phyloP scores from a whole-genome alignment of 306 rosid species.

The Biancaea sappan region DNA sequence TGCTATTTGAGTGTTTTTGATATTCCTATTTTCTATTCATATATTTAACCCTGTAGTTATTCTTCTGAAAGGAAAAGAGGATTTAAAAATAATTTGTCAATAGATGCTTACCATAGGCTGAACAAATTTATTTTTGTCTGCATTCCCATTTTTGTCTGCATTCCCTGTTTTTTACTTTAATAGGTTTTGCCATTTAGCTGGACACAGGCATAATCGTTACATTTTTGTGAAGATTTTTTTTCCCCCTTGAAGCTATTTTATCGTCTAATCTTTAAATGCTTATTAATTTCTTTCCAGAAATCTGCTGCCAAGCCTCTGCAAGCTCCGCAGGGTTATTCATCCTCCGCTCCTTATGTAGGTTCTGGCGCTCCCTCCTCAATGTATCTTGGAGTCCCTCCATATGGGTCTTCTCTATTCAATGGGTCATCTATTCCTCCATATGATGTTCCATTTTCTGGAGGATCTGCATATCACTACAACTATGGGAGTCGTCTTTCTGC shows the following conservation, averaged over 20 bases:
- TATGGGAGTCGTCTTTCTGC: slow-evolving; percentile 76
- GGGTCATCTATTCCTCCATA: slow-evolving; percentile 90
- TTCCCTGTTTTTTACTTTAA: no score
- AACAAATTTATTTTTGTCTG: background rate
- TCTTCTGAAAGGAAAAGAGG: background rate
- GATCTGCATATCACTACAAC: slow-evolving; percentile 94
- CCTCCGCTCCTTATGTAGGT: slow-evolving; percentile 79
- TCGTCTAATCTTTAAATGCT: background rate
- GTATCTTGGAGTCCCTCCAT: slow-evolving; percentile 92
- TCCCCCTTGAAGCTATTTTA: background rate
- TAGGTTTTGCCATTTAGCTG: slow-evolving; percentile 21
- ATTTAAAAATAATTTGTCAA: no score
- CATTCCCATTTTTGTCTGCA: background rate
- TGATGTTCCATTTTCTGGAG: slow-evolving; percentile 91
- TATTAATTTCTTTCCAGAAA: slow-evolving; percentile 55
- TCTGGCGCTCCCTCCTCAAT: slow-evolving; percentile 87
- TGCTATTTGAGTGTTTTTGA: background rate
- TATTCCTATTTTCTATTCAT: background rate
- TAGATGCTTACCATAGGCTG: background rate
- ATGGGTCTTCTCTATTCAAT: slow-evolving; percentile 88
- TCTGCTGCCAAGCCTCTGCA: slow-evolving; percentile 86
- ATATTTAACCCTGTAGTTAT: background rate
- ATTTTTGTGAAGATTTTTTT: background rate
- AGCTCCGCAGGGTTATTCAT: slow-evolving; percentile 73
- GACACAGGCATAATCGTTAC: background rate